Evolutionary conservation across 805 yeast genomes (phyloP).

Genomic region (Candida boidinii): DNA sequence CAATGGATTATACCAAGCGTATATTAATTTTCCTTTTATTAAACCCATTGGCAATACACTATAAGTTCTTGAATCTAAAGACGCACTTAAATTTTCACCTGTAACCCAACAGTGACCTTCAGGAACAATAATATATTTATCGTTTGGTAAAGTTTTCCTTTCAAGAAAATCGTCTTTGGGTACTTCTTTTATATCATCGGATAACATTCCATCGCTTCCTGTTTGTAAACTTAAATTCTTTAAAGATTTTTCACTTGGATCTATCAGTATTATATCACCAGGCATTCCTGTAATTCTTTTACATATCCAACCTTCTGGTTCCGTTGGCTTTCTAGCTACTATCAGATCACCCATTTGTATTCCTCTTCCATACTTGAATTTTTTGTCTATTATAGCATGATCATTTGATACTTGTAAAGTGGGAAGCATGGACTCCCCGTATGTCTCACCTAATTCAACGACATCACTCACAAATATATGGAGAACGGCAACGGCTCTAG

Average conservation of each 20-base stretch:
- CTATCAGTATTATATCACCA: conserved; percentile 75
- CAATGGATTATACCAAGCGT: conserved; percentile 46
- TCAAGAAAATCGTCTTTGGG: not conserved
- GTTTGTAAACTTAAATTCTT: conserved; percentile 18
- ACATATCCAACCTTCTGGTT: conserved; percentile 78
- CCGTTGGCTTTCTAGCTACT: conserved; percentile 85
- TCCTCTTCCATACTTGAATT: conserved; percentile 53
- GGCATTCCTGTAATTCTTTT: conserved; percentile 95
- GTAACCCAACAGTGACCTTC: conserved; percentile 96
- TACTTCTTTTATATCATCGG: not conserved
- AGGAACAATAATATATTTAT: conserved; percentile 69
- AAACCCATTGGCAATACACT: conserved; percentile 86
- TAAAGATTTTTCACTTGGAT: conserved; percentile 59
- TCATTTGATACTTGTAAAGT: conserved; percentile 70
- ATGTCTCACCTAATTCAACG: conserved; percentile 42
- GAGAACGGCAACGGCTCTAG: conserved; percentile 48
- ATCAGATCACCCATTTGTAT: conserved; percentile 77
- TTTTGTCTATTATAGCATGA: conserved; percentile 69
- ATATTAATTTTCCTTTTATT: conserved; percentile 78
- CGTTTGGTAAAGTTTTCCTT: conserved; percentile 19
- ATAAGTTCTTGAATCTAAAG: conserved; percentile 84
- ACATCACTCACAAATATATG: conserved; percentile 38
- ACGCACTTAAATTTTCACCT: conserved; percentile 85
- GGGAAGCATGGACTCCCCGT: conserved; percentile 95
- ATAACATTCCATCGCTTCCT: no score